Conservation (phyloP, 371 early-diverging fungal species). For the Umbelopsis sp. region DNA sequence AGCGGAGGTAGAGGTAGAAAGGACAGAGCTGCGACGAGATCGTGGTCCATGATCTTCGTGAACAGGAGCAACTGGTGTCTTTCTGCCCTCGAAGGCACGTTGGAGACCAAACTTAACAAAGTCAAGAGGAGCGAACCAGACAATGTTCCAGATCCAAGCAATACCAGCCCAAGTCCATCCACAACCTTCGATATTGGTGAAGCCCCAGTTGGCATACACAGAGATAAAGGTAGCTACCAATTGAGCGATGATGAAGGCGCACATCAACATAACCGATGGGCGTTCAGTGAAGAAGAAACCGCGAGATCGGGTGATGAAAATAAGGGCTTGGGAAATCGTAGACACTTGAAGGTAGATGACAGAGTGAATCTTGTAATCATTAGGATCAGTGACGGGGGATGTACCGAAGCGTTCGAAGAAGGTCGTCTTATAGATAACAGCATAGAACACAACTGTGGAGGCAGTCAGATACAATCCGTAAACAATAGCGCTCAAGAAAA, state of each 20-base stretch:
- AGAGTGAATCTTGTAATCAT: slow-evolving; percentile 52
- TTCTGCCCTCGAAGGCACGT: slow-evolving; percentile 48
- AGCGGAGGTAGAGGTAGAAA: slow-evolving; percentile 33
- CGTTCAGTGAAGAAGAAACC: slow-evolving; percentile 57
- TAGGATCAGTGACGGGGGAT: slow-evolving; percentile 32
- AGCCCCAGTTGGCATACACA: slow-evolving; percentile 66
- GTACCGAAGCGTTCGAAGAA: slow-evolving; percentile 52
- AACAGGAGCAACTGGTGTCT: neutral
- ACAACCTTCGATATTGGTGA: slow-evolving; percentile 57
- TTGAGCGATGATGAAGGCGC: slow-evolving; percentile 59
- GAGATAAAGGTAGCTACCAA: slow-evolving; percentile 59
- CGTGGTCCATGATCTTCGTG: slow-evolving; percentile 12
- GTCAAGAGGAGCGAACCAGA: slow-evolving; percentile 75
- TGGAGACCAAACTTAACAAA: slow-evolving; percentile 72
- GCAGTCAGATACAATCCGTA: slow-evolving; percentile 59
- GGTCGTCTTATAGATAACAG: slow-evolving; percentile 39
- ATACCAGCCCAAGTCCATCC: slow-evolving; percentile 62
- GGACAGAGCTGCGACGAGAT: slow-evolving; percentile 32
- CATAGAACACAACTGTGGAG: slow-evolving; percentile 57
- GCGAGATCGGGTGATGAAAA: slow-evolving; percentile 63
- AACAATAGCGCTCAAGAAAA: slow-evolving; percentile 58
- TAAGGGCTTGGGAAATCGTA: slow-evolving; percentile 61
- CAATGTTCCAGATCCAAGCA: slow-evolving; percentile 76
- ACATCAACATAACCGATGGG: slow-evolving; percentile 48
- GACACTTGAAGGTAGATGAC: slow-evolving; percentile 62